A percentile compares a stretch with the other conserved stretches of the same genome.
phyloP scores from a whole-genome alignment of 306 rosid genomes.

The Sesbania bispinosa region DNA sequence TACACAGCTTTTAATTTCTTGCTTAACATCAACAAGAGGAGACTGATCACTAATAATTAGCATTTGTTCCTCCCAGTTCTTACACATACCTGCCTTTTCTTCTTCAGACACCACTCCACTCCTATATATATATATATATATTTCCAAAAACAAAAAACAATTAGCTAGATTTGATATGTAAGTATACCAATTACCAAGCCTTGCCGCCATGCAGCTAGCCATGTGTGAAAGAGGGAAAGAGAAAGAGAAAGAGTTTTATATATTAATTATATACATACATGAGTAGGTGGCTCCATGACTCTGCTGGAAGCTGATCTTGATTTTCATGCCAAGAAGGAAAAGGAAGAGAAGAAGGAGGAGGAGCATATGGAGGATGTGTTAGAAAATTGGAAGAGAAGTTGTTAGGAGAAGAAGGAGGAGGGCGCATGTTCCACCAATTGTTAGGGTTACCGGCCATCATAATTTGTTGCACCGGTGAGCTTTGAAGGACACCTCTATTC shows the following conservation, averaged over 20 bases:
- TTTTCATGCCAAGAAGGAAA: constrained; percentile 57
- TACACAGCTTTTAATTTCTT: constrained; percentile 53
- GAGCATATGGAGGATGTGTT: constrained; percentile 35
- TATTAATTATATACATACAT: too few species aligned
- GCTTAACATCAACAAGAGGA: constrained; percentile 56
- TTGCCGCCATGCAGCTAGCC: neutral
- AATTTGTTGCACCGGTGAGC: constrained; percentile 91
- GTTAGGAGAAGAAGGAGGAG: constrained; percentile 48
- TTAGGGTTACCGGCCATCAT: constrained; percentile 90
- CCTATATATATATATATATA: constrained; percentile 29
- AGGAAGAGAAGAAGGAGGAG: constrained; percentile 53
- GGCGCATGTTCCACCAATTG: constrained; percentile 80
- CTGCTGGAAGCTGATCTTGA: constrained; percentile 82
- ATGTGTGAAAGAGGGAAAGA: neutral
- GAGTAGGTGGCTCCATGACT: constrained; percentile 92
- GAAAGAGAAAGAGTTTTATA: neutral
- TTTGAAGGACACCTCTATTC: constrained; percentile 81
- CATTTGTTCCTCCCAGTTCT: constrained; percentile 51
- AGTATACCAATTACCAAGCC: neutral
- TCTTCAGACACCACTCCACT: constrained; percentile 68
- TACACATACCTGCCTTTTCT: constrained; percentile 49
- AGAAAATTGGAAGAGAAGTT: constrained; percentile 41
- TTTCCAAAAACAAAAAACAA: too few species aligned
- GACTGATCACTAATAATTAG: constrained; percentile 40
- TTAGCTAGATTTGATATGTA: too few species aligned